A percentile compares a stretch with the other conserved stretches of the same genome.
Evolutionary conservation across 169 alveolate genomes (phyloP).

Genomic region (Besnoitia besnoiti): DNA sequence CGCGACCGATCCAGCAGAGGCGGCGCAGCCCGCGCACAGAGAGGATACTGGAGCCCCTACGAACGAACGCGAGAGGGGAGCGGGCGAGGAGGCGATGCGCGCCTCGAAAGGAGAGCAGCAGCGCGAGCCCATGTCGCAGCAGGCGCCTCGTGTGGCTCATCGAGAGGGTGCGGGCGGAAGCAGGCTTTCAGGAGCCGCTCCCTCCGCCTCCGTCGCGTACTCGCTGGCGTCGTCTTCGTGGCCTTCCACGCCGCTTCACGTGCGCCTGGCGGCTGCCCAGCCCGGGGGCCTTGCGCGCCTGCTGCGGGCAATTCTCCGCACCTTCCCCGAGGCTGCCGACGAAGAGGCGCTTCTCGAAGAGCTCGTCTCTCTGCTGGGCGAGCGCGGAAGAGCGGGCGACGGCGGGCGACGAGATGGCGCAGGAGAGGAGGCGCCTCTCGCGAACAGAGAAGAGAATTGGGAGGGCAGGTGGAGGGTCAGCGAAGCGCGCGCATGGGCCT

Average conservation of each 20-base stretch:
- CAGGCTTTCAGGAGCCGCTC: no score
- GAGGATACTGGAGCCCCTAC: no score
- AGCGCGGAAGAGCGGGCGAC: not conserved
- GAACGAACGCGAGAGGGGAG: no score
- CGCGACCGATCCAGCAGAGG: no score
- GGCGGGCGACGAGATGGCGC: no score
- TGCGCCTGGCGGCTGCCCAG: slow-evolving; percentile 13
- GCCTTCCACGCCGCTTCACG: slow-evolving; percentile 7
- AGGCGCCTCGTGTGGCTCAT: no score
- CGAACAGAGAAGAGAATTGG: slow-evolving; percentile 3
- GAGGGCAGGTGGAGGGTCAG: not conserved
- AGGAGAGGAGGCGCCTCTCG: no score
- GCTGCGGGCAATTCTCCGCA: slow-evolving; percentile 20
- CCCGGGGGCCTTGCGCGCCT: slow-evolving; percentile 28
- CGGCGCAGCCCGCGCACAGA: not conserved
- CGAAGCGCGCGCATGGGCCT: slow-evolving; percentile 31
- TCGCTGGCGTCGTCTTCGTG: not conserved
- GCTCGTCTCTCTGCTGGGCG: not conserved
- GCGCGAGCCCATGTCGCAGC: no score
- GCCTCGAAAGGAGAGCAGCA: no score
- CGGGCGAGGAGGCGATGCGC: no score
- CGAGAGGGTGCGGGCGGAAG: no score
- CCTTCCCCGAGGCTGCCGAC: slow-evolving; percentile 13
- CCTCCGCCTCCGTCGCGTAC: not conserved
- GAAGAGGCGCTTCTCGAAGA: not conserved